Base-by-base conservation (phyloP, 1,284 basidiomycete genomes). In the Vanrija sp. region DNA sequence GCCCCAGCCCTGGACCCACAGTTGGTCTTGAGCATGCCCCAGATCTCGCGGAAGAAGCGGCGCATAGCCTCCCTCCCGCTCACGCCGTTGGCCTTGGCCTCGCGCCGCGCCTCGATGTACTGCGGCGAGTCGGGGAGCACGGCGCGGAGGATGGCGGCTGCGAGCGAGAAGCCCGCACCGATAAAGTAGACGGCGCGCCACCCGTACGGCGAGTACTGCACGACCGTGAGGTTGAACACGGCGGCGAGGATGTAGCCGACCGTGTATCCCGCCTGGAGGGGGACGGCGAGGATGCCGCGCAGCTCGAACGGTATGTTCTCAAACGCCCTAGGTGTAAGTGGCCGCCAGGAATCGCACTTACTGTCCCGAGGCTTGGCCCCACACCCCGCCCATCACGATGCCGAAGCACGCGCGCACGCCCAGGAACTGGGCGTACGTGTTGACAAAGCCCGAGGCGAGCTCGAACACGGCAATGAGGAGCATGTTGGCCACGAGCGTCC, bases 231-330 rank as follows among this genome's bases (percentile, higher is more conserved):
- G 69, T 92, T 91, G 75, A 93, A 84, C 24, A 86, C 83, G 0
- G 87, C 84, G 0, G 85, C 49, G 10, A 80, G 61, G 24, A 79
- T 69, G 63, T 80, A 78, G 15, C 75, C 76, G 45, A 62, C 46
- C 18, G 87, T 85, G 61, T 91, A 90, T 3, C 88, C 88, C 69
- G 91, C 83, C 63, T 93, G 90, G 3, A 92, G 71, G 51, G 97
- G 78, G 36, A 95, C 95, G 16, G 84, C 87, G 16, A 85, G 86
- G 3, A 97, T 76, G 36, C 95, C 95, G 70, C 95, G 86, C 2
- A 85, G 81, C 58, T 88, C 87, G 25, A 88, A 84, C 0, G 94
- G 93, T 22, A 97, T 81, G 72, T 90, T 93, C 72, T 97, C 95
- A 14, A 98, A 83, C 0, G 87, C 86, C 47, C 68, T 68, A 43